phyloP scores from a whole-genome alignment of 441 rosid species.

The Mallotus repandus region DNA sequence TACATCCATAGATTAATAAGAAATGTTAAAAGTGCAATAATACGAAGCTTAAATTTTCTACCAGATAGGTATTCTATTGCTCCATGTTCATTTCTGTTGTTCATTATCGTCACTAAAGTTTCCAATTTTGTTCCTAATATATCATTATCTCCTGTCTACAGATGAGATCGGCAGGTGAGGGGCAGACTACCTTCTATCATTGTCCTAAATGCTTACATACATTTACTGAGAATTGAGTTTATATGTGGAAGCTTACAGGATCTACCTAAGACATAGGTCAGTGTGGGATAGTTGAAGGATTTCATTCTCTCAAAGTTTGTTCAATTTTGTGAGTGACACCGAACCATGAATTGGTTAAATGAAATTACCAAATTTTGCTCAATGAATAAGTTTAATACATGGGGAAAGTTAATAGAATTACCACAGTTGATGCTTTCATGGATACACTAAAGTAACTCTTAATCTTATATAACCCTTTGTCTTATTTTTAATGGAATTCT shows the following conservation, averaged over 20 bases:
- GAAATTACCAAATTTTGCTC: neutral
- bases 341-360: neutral
- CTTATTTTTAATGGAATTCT: too few species aligned
- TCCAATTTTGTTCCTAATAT: too few species aligned
- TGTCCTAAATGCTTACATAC: slow-evolving; percentile 46
- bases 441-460: too few species aligned
- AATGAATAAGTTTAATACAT: too few species aligned
- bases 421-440: too few species aligned
- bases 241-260: neutral
- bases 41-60: slow-evolving; percentile 41
- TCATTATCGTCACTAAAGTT: neutral
- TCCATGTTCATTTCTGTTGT: neutral
- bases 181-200: slow-evolving; percentile 49
- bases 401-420: neutral
- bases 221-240: slow-evolving; percentile 42
- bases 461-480: too few species aligned
- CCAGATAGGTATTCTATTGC: slow-evolving; percentile 43
- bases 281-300: neutral
- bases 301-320: neutral
- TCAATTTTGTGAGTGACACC: neutral
- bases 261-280: neutral
- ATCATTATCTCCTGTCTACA: slow-evolving; percentile 20
- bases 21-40: slow-evolving; percentile 50
- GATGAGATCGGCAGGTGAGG: slow-evolving; percentile 73
- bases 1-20: slow-evolving; percentile 34